These are phyloP conservation scores for Pyricularia pennisetigena DNA, from an alignment of 2,329 filamentous ascomycete genomes.

Conservation along the genomic window DNA sequence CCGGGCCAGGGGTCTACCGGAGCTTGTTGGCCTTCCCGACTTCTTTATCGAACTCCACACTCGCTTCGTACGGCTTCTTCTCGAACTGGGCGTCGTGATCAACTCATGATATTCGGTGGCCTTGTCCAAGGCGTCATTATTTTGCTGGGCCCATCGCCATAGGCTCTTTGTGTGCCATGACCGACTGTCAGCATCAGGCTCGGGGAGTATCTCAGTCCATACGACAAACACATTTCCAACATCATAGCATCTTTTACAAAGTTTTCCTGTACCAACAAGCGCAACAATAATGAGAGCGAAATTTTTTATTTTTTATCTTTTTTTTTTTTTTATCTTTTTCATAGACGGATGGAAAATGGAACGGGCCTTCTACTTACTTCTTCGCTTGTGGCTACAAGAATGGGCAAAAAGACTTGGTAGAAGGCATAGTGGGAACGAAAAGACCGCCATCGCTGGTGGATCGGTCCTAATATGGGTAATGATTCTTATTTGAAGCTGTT, in stretches of 20 bases:
- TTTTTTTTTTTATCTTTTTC: neutral
- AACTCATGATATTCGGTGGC: conserved; percentile 27
- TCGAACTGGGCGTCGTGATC: conserved; percentile 46
- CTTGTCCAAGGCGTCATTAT: no score
- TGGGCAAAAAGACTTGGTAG: neutral
- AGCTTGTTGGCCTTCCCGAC: conserved; percentile 56
- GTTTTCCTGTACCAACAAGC: neutral
- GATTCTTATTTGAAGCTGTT: neutral
- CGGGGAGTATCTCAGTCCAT: neutral
- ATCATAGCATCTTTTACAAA: neutral
- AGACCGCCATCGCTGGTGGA: neutral
- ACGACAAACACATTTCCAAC: neutral
- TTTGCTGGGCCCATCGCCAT: no score
- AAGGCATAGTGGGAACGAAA: neutral
- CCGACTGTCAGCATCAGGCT: no score
- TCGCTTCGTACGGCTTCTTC: conserved; percentile 51
- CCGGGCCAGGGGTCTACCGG: conserved; percentile 51
- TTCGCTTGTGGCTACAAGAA: neutral
- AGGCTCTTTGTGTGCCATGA: no score
- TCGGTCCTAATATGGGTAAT: neutral
- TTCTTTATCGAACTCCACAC: conserved; percentile 59
- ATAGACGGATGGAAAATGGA: neutral
- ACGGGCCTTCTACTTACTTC: neutral
- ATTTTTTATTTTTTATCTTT: neutral
- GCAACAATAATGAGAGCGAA: neutral